Evolutionary conservation across 257 asterid genomes (phyloP), one percentile per base, ranked within the genome.

Genomic region (Solanum dulcamara): DNA sequence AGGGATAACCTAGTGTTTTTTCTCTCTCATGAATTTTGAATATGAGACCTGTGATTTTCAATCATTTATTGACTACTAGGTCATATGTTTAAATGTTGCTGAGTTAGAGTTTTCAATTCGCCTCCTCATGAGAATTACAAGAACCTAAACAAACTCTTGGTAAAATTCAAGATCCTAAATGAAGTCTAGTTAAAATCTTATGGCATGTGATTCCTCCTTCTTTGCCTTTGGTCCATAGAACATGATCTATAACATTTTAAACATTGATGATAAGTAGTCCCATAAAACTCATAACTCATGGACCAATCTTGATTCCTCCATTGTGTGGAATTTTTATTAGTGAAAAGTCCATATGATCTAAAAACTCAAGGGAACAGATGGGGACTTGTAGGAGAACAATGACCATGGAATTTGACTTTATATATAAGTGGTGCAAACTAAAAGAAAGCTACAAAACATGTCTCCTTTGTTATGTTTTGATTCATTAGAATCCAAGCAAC

Each of bases 371-470:
- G 85, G 57, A 85, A 32, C 50, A 87, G 93, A 92, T 90, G 84
- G 90, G 88, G 94, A 94, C 92, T 86, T 44, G 48, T 30, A 14
- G 57, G 87, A 84, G 77, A 81, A 86, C 86, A 84, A 67, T 92
- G 89, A 57, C 92, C 90, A 81, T 84, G 83, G 53, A 57, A 88
- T 82, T 28, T 24, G 32, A 89, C 91, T 92, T 90, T 87, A 86
- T 83, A 85, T 83, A 84, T 89, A 83, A 77, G 82, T 91, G 98
- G 94, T 90, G 88, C 86, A 67, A 48, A 89, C 86, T 7, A 87
- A 94, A 91, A 87, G 96, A 92, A 90, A 91, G 89, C 88, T 77
- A 91, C 93, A 84, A 81, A 89, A 88, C 93, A 89, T 87, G 91
- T 28, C 70, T 50, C 75, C 30, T 86, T 89, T 55, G 38, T 37